Base-by-base conservation (phyloP, 345 rosid genomes). In the Mallotus nudiflorus region DNA sequence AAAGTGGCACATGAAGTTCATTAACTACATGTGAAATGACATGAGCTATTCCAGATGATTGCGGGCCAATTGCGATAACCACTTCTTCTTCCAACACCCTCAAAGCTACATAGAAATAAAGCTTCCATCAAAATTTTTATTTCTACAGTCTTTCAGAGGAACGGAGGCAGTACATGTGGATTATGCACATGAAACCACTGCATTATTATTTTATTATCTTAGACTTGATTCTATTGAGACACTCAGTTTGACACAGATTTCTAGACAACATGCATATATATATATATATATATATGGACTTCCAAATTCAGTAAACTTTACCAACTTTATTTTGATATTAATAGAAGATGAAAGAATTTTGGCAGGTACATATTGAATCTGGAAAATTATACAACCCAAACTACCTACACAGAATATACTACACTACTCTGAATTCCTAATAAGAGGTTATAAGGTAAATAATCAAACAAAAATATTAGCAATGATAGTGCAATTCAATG, bases 21-120 rank as follows among this genome's bases (percentile, higher is more conserved):
- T 85, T 84, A 56, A 80, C 90, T 52, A 84, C 80, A 63, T 89
- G 93, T 37, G 97, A 90, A 71, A 94, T 85, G 65, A 91, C 72
- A 71, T 91, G 98, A 70, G 95, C 93, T 82, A 94, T 82, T 35
- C 88, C 96, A 11, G 98, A 94, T 71, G 97, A 94, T 65, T 91
- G 97, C 29, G 98, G 98, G 71, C 98, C 98, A 71, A 94, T 82
- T 62, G 82, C 96, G 63, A 81, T 84, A 54, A 87, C 84, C 27
- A 94, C 87, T 22, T 85, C 84, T 54, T 78, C 80, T 81, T 83
- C 92, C 87, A 94, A 84, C 71, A 94, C 81, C 95, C 88, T 88
- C 85, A 94, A 79, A 84, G 95, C 98, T 94, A 79, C 90, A 90
- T 45, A 66, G 67, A 56, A 76, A 74, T 69, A 68, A 76, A 72